A percentile compares a stretch with the other conserved stretches of the same genome.
phyloP scores from a whole-genome alignment of 257 asterid species.

The Haberlea rhodopensis region DNA sequence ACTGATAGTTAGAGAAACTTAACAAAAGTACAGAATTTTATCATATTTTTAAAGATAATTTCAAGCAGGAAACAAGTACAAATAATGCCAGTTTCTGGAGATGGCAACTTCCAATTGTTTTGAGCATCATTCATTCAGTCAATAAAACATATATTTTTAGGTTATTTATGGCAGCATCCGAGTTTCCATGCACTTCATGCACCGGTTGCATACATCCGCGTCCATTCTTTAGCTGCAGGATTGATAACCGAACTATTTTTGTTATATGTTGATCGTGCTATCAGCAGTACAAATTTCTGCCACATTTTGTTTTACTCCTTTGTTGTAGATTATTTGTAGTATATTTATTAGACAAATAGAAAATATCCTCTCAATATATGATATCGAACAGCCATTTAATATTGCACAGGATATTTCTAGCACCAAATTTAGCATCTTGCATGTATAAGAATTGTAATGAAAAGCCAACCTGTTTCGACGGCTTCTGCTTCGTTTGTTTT shows the following conservation, averaged over 20 bases:
- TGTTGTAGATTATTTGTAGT: neutral
- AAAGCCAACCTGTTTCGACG: slow-evolving; percentile 81
- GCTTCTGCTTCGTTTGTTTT: slow-evolving; percentile 95
- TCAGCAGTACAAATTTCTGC: neutral
- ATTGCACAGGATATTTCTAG: neutral
- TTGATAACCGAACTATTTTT: neutral
- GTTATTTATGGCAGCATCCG: slow-evolving; percentile 25
- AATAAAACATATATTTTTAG: slow-evolving; percentile 36
- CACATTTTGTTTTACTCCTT: too few relatives aligned
- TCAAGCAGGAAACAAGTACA: slow-evolving; percentile 29
- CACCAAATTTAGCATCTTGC: neutral
- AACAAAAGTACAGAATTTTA: slow-evolving; percentile 27
- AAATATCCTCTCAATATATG: neutral
- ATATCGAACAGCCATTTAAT: neutral
- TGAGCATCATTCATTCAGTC: slow-evolving; percentile 35
- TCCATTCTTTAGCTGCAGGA: slow-evolving; percentile 81
- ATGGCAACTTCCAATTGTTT: slow-evolving; percentile 29
- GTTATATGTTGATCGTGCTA: neutral
- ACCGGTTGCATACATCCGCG: slow-evolving; percentile 89
- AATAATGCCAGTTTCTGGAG: slow-evolving; percentile 28
- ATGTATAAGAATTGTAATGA: neutral
- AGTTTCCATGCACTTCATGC: slow-evolving; percentile 42
- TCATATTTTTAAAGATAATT: slow-evolving; percentile 37
- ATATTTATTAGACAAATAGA: too few relatives aligned
- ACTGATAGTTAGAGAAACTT: slow-evolving; percentile 11